A percentile compares a stretch with the other conserved stretches of the same genome.
These are phyloP conservation scores for Echria macrotheca DNA, from an alignment of 495 filamentous ascomycete genomes.

Conservation along the genomic window DNA sequence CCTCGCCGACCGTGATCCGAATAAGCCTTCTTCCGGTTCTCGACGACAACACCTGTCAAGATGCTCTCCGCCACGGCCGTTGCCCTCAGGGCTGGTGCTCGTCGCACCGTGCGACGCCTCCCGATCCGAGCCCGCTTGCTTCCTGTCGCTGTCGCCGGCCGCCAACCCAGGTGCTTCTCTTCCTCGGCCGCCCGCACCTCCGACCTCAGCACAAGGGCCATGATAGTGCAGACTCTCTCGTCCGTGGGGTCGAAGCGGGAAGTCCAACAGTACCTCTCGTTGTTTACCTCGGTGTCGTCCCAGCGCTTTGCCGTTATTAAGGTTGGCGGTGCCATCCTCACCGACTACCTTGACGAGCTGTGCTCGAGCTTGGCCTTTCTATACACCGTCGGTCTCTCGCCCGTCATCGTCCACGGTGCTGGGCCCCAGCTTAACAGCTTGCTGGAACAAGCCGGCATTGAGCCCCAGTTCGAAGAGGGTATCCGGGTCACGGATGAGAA, in stretches of 20 bases:
- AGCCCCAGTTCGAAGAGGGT: slow-evolving; percentile 94
- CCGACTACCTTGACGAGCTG: slow-evolving; percentile 85
- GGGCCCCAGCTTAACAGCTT: slow-evolving; percentile 95
- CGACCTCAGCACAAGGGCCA: slow-evolving; percentile 65
- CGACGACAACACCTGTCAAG: too few relatives aligned
- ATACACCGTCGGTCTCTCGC: slow-evolving; percentile 91
- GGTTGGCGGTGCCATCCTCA: slow-evolving; percentile 95
- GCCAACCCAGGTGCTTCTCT: slow-evolving; percentile 26
- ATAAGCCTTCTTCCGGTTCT: too few relatives aligned
- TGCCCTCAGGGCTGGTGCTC: slow-evolving; percentile 40
- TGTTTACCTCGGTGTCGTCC: slow-evolving; percentile 94
- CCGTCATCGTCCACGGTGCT: slow-evolving; percentile 93
- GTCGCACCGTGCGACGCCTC: slow-evolving; percentile 35
- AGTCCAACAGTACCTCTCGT: slow-evolving; percentile 95
- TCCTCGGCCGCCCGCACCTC: slow-evolving; percentile 33
- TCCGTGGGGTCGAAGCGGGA: slow-evolving; percentile 96
- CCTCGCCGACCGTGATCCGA: too few relatives aligned
- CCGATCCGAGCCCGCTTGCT: slow-evolving; percentile 23
- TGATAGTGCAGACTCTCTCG: slow-evolving; percentile 89
- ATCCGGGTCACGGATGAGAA: slow-evolving; percentile 95
- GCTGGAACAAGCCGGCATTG: slow-evolving; percentile 84
- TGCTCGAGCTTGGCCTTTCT: slow-evolving; percentile 86
- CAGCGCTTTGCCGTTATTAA: slow-evolving; percentile 99
- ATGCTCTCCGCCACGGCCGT: slow-evolving; percentile 35
- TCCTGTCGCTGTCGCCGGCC: slow-evolving; percentile 20